Percentiles rank a stretch among this genome's conserved stretches.
Evolutionary conservation across 345 rosid species (phyloP).

Genomic region (Dimocarpus longan): DNA sequence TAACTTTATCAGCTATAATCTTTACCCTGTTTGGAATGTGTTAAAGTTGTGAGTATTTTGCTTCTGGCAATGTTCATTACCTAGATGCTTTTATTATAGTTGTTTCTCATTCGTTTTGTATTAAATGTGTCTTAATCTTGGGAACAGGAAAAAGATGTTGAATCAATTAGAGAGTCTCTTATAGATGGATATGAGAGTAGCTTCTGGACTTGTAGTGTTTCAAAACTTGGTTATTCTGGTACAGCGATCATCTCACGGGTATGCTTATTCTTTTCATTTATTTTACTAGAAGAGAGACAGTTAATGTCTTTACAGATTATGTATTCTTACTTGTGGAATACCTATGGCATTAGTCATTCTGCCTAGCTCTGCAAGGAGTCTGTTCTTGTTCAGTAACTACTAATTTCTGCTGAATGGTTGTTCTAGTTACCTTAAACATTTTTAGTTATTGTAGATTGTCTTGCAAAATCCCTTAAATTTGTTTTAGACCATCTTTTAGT

Average conservation of each 20-base stretch:
- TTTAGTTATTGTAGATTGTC: not conserved
- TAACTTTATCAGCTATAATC: not conserved
- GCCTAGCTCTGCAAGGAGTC: not conserved
- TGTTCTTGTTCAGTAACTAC: not conserved
- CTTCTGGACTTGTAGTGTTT: slow-evolving; percentile 89
- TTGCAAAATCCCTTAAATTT: not conserved
- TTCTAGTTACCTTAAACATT: not conserved
- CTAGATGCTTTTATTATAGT: not conserved
- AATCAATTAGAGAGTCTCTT: slow-evolving; percentile 61
- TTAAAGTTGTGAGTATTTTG: slow-evolving; percentile 3
- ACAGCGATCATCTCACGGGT: slow-evolving; percentile 95
- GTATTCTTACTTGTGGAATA: not conserved
- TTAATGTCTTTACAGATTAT: not conserved
- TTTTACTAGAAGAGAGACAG: not conserved
- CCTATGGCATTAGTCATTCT: not conserved
- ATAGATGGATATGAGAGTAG: slow-evolving; percentile 75
- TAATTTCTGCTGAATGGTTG: not conserved
- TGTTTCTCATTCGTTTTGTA: not conserved
- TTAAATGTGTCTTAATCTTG: slow-evolving; percentile 14
- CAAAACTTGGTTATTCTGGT: slow-evolving; percentile 97
- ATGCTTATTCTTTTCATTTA: slow-evolving; percentile 22
- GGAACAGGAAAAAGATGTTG: slow-evolving; percentile 83
- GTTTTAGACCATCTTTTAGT: not conserved
- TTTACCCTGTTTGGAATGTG: not conserved
- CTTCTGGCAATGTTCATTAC: not conserved